A percentile compares a stretch with the other conserved stretches of the same genome.
phyloP scores from a whole-genome alignment of 768 basidiomycete species.

The Boletus sp. region DNA sequence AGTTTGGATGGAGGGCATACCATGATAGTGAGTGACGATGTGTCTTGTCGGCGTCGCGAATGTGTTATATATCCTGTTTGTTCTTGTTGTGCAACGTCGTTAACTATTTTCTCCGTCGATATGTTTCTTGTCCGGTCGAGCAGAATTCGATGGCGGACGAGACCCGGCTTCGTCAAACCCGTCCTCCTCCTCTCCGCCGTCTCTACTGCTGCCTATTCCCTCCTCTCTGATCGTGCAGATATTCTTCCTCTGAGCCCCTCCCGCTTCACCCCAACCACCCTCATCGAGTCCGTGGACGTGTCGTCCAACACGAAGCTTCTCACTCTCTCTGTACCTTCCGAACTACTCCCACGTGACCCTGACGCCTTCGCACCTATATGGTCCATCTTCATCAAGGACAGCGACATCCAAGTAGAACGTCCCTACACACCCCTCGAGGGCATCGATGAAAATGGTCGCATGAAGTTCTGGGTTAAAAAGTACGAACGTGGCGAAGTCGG shows the following conservation, averaged over 20 bases:
- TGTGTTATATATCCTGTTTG: constrained; percentile 16
- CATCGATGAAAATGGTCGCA: constrained; percentile 59
- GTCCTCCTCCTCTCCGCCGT: constrained; percentile 36
- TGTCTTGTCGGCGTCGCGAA: no score
- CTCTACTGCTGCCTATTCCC: constrained; percentile 44
- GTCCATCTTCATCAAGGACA: constrained; percentile 81
- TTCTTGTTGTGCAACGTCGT: constrained; percentile 20
- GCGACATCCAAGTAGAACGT: constrained; percentile 84
- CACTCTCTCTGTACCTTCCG: constrained; percentile 52
- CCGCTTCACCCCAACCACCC: constrained; percentile 54
- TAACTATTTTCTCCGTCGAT: constrained; percentile 1
- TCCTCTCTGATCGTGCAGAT: constrained; percentile 46
- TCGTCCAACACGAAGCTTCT: constrained; percentile 64
- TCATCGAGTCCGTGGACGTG: constrained; percentile 49
- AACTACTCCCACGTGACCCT: constrained; percentile 30
- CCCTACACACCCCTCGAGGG: constrained; percentile 81
- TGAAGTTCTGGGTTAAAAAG: constrained; percentile 79
- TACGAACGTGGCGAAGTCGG: constrained; percentile 79
- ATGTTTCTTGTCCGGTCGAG: constrained; percentile 11
- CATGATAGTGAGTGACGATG: neutral
- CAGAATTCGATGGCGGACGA: neutral
- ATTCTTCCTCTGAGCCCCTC: constrained; percentile 44
- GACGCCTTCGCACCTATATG: constrained; percentile 48
- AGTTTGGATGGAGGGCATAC: neutral
- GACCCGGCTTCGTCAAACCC: neutral